Conservation (phyloP, 495 filamentous ascomycete species). For the Echria macrotheca region DNA sequence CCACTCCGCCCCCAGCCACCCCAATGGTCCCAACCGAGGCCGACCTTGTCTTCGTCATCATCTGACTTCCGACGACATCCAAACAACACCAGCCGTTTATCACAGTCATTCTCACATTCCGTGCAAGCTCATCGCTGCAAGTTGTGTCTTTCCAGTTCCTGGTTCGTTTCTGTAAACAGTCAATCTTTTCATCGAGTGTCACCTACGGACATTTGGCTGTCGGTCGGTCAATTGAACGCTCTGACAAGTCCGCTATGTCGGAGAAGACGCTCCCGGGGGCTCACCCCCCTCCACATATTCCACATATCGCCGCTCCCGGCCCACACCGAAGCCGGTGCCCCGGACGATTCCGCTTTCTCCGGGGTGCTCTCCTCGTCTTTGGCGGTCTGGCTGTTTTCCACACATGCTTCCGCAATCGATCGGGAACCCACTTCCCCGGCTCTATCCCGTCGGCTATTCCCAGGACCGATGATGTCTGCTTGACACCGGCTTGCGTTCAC, state of each 20-base stretch:
- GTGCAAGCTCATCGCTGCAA: background rate
- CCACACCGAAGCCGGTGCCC: background rate
- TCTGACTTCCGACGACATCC: background rate
- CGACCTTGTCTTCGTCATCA: background rate
- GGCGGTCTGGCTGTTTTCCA: background rate
- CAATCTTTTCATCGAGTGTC: background rate
- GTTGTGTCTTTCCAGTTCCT: background rate
- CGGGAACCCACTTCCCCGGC: too few relatives aligned
- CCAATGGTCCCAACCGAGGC: background rate
- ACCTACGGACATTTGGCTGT: background rate
- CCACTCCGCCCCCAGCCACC: background rate
- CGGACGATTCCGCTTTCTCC: background rate
- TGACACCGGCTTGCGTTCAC: slow-evolving; percentile 60
- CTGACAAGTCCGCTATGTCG: background rate
- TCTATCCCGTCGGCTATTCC: background rate
- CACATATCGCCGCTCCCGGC: background rate
- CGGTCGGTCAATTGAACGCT: background rate
- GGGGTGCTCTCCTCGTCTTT: background rate
- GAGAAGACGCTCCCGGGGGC: background rate
- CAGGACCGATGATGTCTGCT: slow-evolving; percentile 29
- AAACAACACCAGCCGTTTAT: background rate
- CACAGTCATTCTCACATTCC: background rate
- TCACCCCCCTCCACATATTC: background rate
- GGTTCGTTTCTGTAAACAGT: background rate
- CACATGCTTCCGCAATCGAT: background rate